phyloP scores from a whole-genome alignment of 2,329 filamentous ascomycete species.

The Xylariaceae sp. region DNA sequence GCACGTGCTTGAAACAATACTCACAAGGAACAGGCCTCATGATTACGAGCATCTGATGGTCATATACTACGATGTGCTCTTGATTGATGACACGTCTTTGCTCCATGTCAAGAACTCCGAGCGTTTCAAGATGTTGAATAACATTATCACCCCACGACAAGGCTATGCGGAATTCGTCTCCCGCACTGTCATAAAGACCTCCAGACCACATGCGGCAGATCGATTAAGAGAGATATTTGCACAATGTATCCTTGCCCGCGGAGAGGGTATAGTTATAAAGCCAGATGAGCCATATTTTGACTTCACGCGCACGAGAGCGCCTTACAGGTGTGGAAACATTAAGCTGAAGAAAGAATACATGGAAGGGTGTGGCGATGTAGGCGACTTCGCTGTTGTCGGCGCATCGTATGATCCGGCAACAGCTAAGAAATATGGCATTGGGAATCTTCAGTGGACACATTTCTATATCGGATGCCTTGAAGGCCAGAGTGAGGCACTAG shows the following conservation, averaged over 20 bases:
- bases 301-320: constrained; percentile 34
- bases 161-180: constrained; percentile 63
- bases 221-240: constrained; percentile 63
- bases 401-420: constrained; percentile 65
- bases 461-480: constrained; percentile 75
- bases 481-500: constrained; percentile 59
- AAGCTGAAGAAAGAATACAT: constrained; percentile 90
- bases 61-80: constrained; percentile 55
- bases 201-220: constrained; percentile 52
- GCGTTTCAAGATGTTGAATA: constrained; percentile 56
- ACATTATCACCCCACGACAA: constrained; percentile 46
- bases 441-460: constrained; percentile 66
- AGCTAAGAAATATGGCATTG: constrained; percentile 52
- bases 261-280: constrained; percentile 81
- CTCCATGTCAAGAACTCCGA: constrained; percentile 52
- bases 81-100: constrained; percentile 51
- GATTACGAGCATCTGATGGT: constrained; percentile 57
- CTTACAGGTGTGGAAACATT: constrained; percentile 55
- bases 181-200: constrained; percentile 58
- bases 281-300: constrained; percentile 75
- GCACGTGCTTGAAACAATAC: background rate
- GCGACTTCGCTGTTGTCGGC: constrained; percentile 77
- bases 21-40: constrained; percentile 38
- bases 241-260: constrained; percentile 58
- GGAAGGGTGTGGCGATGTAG: constrained; percentile 71